Base-by-base conservation (phyloP, 805 yeast genomes). In the Tetrapisispora taiwanensis region DNA sequence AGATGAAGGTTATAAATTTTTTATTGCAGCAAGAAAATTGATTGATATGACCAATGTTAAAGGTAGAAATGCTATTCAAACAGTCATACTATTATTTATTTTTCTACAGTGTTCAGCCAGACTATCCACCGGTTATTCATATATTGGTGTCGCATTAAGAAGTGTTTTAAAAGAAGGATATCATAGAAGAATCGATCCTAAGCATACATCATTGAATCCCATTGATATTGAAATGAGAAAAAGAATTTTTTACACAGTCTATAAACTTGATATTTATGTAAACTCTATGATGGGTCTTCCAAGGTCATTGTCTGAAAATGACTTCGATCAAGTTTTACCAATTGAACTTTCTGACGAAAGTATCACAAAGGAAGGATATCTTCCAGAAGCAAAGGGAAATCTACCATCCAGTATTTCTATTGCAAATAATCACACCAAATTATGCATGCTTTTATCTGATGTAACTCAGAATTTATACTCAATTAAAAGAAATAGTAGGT, bases 241-340 rank as follows among this genome's bases (percentile, higher is more conserved):
- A 60, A 72, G 96, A 48, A 67, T 88, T 26, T 88, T 88, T 59
- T 88, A 86, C 79, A 84, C 95, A 0, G 81, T 89, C 47, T 82
- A 84, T 62, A 88, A 89, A 59, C 76, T 88, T 84, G 96, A 89
- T 60, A 79, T 87, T 33, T 89, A 89, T 59, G 84, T 88, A 46
- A 86, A 87, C 60, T 84, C 95, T 3, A 80, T 88, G 75, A 61
- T 89, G 50, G 96, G 96, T 0, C 68, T 88, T 40, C 97, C 97
- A 0, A 71, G 90, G 50, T 64, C 71, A 1, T 76, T 89, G 17
- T 74, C 78, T 48, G 88, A 84, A 48, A 85, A 79, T 48, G 95
- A 89, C 52, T 82, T 84, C 52, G 95, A 87, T 64, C 95, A 87
- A 57, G 87, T 81, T 47, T 68, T 87, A 48, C 96, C 96, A 0